Base-by-base conservation (phyloP, 805 yeast genomes). In the Isabelozyma pseudorhagii region DNA sequence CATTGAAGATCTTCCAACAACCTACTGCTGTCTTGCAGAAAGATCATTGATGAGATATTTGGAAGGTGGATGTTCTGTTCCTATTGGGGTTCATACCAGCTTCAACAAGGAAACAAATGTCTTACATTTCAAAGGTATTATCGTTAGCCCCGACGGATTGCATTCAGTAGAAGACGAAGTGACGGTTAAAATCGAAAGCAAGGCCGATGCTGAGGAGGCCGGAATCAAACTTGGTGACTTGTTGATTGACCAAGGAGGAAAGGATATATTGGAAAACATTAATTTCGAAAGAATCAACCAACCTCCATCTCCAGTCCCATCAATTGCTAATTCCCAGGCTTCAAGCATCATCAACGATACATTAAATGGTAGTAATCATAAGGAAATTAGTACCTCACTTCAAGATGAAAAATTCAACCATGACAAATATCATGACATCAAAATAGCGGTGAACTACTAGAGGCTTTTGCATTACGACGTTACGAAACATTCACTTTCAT, bases 41-140 rank as follows among this genome's bases (percentile, higher is more conserved):
- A 80, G 99, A 59, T 76, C 93, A 6, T 71, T 94, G 53, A 82
- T 94, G 89, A 80, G 93, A 67, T 78, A 87, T 21, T 78, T 94
- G 51, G 98, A 94, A 72, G 99, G 98, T 53, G 99, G 99, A 8
- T 94, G 99, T 69, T 89, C 97, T 1, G 97, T 94, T 14, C 99
- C 99, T 6, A 88, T 94, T 55, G 99, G 99, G 46, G 97, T 90
- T 28, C 79, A 83, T 54, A 77, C 91, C n/a, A 55, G 60, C 8
- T 87, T 79, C 55, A 67, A 79, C 47, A 69, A 66, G 17, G 56
- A 45, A 1, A 74, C 83, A 0, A 68, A 76, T 38, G 55, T 54
- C 8, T 74, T 91, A 48, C 60, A 64, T 4, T 69, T 92, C 53
- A 80, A 81, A 54, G 96, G 88, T 5, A 78, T 87, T 38, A 96